Percentiles rank a stretch among this genome's conserved stretches.
Conservation (phyloP, 2,329 filamentous ascomycete genomes). For the Alternaria infectoria region DNA sequence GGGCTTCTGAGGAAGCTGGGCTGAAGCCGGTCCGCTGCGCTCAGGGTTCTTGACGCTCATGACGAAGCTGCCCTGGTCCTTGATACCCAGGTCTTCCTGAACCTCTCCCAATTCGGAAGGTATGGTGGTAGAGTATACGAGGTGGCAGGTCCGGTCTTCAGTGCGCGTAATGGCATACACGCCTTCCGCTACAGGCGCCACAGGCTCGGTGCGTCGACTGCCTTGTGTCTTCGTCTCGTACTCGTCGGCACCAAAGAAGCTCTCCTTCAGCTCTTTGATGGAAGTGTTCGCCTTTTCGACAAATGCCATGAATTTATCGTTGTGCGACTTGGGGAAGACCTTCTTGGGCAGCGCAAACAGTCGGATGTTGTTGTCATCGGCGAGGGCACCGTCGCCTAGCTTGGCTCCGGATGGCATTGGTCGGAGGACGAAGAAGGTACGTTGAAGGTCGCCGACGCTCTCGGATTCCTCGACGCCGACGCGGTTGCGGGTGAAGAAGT, state of each 20-base stretch:
- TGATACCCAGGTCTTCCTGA: constrained; percentile 76
- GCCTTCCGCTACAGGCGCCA: constrained; percentile 80
- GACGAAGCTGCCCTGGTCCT: constrained; percentile 75
- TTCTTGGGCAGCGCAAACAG: constrained; percentile 86
- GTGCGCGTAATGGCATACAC: constrained; percentile 82
- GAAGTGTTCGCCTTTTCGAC: constrained; percentile 75
- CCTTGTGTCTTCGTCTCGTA: constrained; percentile 80
- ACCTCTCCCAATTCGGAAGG: constrained; percentile 72
- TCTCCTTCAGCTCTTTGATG: constrained; percentile 73
- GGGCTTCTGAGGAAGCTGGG: constrained; percentile 67
- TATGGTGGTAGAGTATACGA: constrained; percentile 80
- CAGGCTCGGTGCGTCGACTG: constrained; percentile 70
- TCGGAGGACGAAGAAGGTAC: constrained; percentile 79
- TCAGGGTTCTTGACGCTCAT: constrained; percentile 82
- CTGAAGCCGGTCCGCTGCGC: constrained; percentile 68
- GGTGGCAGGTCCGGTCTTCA: constrained; percentile 70
- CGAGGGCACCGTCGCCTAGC: constrained; percentile 65
- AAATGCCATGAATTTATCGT: constrained; percentile 79
- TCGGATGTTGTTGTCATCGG: constrained; percentile 67
- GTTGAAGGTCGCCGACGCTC: constrained; percentile 73
- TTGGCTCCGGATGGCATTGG: constrained; percentile 74
- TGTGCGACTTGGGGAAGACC: constrained; percentile 70
- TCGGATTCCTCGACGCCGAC: constrained; percentile 75
- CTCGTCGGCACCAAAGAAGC: constrained; percentile 69
- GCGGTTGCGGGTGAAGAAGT: constrained; percentile 85